Percentiles rank a stretch among this genome's conserved stretches.
phyloP scores from a whole-genome alignment of 257 asterid genomes.

The Ilex asprella region DNA sequence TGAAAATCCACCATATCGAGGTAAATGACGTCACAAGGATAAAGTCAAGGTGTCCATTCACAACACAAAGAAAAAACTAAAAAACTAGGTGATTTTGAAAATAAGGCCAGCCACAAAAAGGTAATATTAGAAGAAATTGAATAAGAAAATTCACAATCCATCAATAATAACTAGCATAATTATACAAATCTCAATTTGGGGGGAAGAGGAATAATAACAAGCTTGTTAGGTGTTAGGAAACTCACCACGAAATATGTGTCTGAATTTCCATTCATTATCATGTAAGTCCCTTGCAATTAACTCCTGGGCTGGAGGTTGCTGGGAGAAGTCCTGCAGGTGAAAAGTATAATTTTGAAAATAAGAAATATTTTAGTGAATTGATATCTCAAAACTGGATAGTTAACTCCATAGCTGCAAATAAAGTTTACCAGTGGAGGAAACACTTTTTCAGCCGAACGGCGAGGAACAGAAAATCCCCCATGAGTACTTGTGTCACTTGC shows the following conservation, averaged over 20 bases:
- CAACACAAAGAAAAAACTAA: too few species aligned
- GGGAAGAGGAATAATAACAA: too few species aligned
- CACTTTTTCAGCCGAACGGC: slow-evolving; percentile 97
- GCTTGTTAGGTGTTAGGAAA: slow-evolving; percentile 4
- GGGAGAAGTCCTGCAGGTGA: slow-evolving; percentile 69
- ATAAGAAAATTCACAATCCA: too few species aligned
- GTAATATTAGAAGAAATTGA: too few species aligned
- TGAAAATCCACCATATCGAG: too few species aligned
- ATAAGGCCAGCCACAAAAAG: too few species aligned
- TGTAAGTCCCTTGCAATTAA: slow-evolving; percentile 94
- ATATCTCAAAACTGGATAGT: not conserved
- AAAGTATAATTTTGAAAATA: slow-evolving; percentile 4
- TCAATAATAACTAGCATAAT: too few species aligned
- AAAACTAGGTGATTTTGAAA: too few species aligned
- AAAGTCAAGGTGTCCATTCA: too few species aligned
- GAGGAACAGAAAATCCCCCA: slow-evolving; percentile 98
- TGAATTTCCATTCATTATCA: slow-evolving; percentile 94
- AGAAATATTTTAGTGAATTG: slow-evolving; percentile 6
- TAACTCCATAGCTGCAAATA: slow-evolving; percentile 8
- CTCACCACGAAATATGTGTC: slow-evolving; percentile 91
- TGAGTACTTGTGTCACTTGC: slow-evolving; percentile 97
- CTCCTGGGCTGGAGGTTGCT: slow-evolving; percentile 87
- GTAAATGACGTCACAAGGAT: too few species aligned
- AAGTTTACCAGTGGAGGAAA: slow-evolving; percentile 85
- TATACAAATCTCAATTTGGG: too few species aligned